These are phyloP conservation scores for Fusarium musae DNA, from an alignment of 2,329 filamentous ascomycete species.

Conservation along the genomic window DNA sequence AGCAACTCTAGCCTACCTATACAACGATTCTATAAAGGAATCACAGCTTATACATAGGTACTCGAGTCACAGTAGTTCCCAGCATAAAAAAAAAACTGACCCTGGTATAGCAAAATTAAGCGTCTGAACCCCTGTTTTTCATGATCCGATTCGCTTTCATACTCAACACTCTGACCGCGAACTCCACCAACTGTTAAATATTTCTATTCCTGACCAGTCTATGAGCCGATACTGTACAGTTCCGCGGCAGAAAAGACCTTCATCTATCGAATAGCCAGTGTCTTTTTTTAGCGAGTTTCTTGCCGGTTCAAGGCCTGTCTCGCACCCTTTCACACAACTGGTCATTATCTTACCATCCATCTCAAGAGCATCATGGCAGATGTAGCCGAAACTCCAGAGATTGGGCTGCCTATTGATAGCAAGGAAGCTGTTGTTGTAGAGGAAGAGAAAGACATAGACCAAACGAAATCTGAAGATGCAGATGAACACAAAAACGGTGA, in stretches of 20 bases:
- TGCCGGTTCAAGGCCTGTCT: background rate
- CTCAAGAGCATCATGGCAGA: conserved; percentile 18
- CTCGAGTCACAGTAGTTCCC: background rate
- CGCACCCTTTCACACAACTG: background rate
- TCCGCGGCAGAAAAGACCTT: background rate
- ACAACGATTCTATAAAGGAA: background rate
- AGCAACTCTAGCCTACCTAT: background rate
- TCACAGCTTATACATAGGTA: background rate
- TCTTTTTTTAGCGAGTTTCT: background rate
- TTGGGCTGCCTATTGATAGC: conserved; percentile 11
- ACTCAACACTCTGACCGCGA: conserved; percentile 2
- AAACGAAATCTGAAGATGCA: conserved; percentile 7
- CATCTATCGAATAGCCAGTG: background rate
- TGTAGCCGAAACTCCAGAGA: conserved; percentile 6
- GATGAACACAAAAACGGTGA: background rate
- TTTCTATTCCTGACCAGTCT: conserved; percentile 8
- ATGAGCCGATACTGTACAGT: conserved; percentile 6
- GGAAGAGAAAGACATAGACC: background rate
- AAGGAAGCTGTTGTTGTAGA: background rate
- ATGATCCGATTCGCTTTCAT: conserved; percentile 10
- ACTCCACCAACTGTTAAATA: conserved; percentile 15
- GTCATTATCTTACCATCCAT: background rate
- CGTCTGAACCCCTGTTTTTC: conserved; percentile 20
- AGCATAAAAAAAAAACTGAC: background rate
- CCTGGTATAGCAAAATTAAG: background rate